phyloP scores from a whole-genome alignment of 2,329 filamentous ascomycete genomes.

The Blastomyces parvus region DNA sequence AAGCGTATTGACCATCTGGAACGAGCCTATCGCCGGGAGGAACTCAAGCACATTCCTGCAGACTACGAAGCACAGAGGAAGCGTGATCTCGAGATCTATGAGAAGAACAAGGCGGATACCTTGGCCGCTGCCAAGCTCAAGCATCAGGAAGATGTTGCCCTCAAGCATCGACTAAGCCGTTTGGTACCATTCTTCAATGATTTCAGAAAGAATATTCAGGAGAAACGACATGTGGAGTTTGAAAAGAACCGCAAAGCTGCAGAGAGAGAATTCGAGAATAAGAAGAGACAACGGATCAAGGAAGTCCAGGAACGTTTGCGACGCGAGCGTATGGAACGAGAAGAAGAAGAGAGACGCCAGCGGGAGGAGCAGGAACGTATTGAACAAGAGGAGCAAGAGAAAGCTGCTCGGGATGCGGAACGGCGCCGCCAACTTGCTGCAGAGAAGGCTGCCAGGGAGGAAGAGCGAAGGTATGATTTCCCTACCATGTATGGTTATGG shows the following conservation, averaged over 20 bases:
- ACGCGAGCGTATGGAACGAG: slow-evolving; percentile 71
- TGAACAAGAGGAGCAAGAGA: slow-evolving; percentile 76
- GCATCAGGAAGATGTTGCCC: slow-evolving; percentile 82
- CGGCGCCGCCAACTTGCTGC: slow-evolving; percentile 63
- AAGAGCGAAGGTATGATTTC: slow-evolving; percentile 47
- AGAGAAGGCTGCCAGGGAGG: slow-evolving; percentile 53
- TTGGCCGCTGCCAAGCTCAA: slow-evolving; percentile 73
- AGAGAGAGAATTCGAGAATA: slow-evolving; percentile 84
- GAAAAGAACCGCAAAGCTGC: slow-evolving; percentile 87
- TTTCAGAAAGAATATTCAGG: slow-evolving; percentile 72
- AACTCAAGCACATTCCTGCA: slow-evolving; percentile 77
- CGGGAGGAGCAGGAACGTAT: slow-evolving; percentile 79
- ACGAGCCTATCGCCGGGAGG: slow-evolving; percentile 91
- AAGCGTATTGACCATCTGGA: slow-evolving; percentile 97
- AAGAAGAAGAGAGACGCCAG: slow-evolving; percentile 69
- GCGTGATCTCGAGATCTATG: slow-evolving; percentile 68
- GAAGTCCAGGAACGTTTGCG: slow-evolving; percentile 75
- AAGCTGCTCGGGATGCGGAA: slow-evolving; percentile 67
- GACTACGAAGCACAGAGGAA: slow-evolving; percentile 81
- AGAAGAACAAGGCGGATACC: slow-evolving; percentile 66
- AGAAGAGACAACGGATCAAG: slow-evolving; percentile 79
- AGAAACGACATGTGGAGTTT: slow-evolving; percentile 87
- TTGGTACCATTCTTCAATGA: slow-evolving; percentile 75
- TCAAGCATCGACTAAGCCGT: slow-evolving; percentile 84
- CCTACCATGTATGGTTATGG: slow-evolving; percentile 4